Evolutionary conservation across 2,329 filamentous ascomycete species (phyloP).

Genomic region (Fusarium keratoplasticum): DNA sequence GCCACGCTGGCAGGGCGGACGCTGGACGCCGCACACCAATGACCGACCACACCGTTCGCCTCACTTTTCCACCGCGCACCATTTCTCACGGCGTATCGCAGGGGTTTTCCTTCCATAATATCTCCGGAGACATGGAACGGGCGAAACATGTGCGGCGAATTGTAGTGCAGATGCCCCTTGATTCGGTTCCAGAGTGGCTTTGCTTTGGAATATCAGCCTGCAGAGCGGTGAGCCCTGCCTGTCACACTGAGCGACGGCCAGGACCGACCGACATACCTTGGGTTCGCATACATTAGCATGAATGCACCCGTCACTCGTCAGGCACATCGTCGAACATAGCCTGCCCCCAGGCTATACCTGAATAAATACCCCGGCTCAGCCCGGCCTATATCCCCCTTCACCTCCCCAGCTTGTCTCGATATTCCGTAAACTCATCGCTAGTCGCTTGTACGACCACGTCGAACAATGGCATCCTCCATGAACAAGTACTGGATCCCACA

Average conservation of each 20-base stretch:
- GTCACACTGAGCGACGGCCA: constrained; percentile 29
- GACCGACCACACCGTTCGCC: constrained; percentile 43
- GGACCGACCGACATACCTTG: constrained; percentile 40
- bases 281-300: constrained; percentile 42
- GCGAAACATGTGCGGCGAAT: constrained; percentile 38
- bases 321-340: constrained; percentile 37
- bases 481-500: constrained; percentile 73
- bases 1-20: constrained; percentile 47
- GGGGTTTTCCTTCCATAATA: constrained; percentile 40
- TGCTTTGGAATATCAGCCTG: constrained; percentile 36
- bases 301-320: constrained; percentile 38
- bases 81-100: constrained; percentile 39
- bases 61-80: constrained; percentile 41
- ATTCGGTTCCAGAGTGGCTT: constrained; percentile 34
- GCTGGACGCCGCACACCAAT: constrained; percentile 41
- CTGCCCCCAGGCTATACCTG: constrained; percentile 26
- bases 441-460: constrained; percentile 25
- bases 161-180: constrained; percentile 34
- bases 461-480: constrained; percentile 51
- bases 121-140: constrained; percentile 38
- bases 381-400: constrained; percentile 20
- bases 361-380: constrained; percentile 44
- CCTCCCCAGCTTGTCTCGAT: constrained; percentile 25
- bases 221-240: constrained; percentile 44
- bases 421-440: constrained; percentile 17